Base-by-base conservation (phyloP, 2,329 filamentous ascomycete species). In the Pyrenophora tritici-repentis region DNA sequence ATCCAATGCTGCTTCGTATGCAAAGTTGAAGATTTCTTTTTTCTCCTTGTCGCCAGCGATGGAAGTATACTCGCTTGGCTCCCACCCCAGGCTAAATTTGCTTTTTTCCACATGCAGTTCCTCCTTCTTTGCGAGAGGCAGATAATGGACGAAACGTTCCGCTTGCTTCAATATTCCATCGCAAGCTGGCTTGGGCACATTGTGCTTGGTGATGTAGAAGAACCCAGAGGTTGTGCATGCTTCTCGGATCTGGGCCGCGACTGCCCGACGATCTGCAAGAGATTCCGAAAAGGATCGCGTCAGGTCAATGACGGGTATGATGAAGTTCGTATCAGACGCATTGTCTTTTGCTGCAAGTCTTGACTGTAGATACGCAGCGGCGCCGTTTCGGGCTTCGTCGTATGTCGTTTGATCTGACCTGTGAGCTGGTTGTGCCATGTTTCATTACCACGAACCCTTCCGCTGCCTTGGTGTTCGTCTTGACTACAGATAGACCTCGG, bases 11-110 rank as follows among this genome's bases (percentile, higher is more conserved):
- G 58, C 62, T 56, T 77, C 75, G 47, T 78, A 78, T 6, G 73
- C 71, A 60, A 72, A 76, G 42, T 77, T 77, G 61, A 76, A 77
- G 2, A 68, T 73, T 45, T 77, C 73, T 48, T 77, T 77, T 0
- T 70, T 72, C 58, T 78, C 75, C 13, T 67, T 56, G 29, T 71
- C 71, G 10, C 74, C 73, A 10, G 74, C 75, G 14, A 76, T 68
- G 8, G 70, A 74, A 0, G 74, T 76, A 44, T 70, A 75, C 37
- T 74, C 72, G 24, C 70, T 67, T 3, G 75, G 75, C 53, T 77
- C 75, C 66, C 69, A 78, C 1, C 75, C 75, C 29, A 75, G 67
- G 29, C 75, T 72, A 35, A 75, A 68, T 7, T 69, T 67, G 16
- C 70, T 75, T 37, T 74, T 58, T 48, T 70, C 71, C 34, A 76